These are phyloP conservation scores for Gaillardinia entomophila DNA, from an alignment of 805 yeast genomes.

Conservation along the genomic window DNA sequence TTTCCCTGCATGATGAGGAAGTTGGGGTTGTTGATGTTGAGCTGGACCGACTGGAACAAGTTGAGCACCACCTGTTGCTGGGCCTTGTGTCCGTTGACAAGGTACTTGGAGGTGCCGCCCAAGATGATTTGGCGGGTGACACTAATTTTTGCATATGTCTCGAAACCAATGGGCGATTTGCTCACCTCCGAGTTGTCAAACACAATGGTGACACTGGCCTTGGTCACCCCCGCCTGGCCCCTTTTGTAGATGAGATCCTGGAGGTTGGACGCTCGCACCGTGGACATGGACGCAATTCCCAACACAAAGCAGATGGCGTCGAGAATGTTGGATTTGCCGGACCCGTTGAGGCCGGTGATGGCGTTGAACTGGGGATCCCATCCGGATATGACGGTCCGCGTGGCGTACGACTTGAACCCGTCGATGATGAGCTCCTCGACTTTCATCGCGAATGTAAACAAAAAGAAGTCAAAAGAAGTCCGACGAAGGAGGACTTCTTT, in stretches of 20 bases:
- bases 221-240: constrained; percentile 97
- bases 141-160: constrained; percentile 67
- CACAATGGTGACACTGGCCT: constrained; percentile 93
- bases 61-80: constrained; percentile 90
- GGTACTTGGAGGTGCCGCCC: constrained; percentile 88
- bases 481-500: too few species aligned
- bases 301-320: constrained; percentile 98
- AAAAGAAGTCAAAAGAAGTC: too few species aligned
- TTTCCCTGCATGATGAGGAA: constrained; percentile 98
- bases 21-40: constrained; percentile 94
- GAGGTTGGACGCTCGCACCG: constrained; percentile 87
- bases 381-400: constrained; percentile 88
- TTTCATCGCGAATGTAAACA: constrained; percentile 46
- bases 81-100: constrained; percentile 94
- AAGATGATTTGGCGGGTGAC: constrained; percentile 87
- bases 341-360: constrained; percentile 95
- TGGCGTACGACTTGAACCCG: constrained; percentile 96
- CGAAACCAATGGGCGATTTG: constrained; percentile 85
- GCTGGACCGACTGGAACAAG: constrained; percentile 88
- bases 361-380: constrained; percentile 98
- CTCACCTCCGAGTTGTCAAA: constrained; percentile 78
- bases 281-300: constrained; percentile 91
- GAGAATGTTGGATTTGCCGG: constrained; percentile 92
- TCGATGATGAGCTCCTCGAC: constrained; percentile 96
- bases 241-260: constrained; percentile 94